Conservation (phyloP, 1,284 basidiomycete species). For the Xerocomus minutiporus region DNA sequence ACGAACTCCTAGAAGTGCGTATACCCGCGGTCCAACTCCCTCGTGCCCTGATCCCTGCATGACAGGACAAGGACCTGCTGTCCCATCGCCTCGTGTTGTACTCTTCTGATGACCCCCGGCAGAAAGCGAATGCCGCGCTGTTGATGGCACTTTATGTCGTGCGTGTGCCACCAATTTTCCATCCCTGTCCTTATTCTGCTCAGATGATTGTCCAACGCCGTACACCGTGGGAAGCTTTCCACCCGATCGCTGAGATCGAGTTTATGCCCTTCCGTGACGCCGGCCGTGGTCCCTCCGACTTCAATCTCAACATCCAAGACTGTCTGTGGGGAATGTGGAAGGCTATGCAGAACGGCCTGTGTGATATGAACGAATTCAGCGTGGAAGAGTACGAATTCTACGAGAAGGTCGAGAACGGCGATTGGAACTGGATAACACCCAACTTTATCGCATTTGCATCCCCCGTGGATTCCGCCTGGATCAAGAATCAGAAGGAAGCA, state of each 20-base stretch:
- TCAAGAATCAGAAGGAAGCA: conserved; percentile 65
- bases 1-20: conserved; percentile 78
- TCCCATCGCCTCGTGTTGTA: conserved; percentile 82
- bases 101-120: conserved; percentile 77
- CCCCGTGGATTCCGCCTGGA: conserved; percentile 77
- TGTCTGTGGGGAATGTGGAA: conserved; percentile 95
- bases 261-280: conserved; percentile 97
- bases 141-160: conserved; percentile 90
- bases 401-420: conserved; percentile 94
- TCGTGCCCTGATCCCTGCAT: conserved; percentile 15
- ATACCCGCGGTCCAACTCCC: neutral
- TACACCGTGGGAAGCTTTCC: conserved; percentile 93
- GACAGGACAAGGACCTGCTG: conserved; percentile 64
- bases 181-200: conserved; percentile 14
- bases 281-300: conserved; percentile 89
- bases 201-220: conserved; percentile 92
- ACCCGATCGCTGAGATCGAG: conserved; percentile 86
- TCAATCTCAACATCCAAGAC: conserved; percentile 89
- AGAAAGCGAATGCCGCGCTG: conserved; percentile 92
- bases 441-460: conserved; percentile 96
- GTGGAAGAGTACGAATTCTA: conserved; percentile 90
- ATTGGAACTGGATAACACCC: conserved; percentile 96
- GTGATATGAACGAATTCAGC: conserved; percentile 89
- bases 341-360: conserved; percentile 83
- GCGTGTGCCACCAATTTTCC: conserved; percentile 32